Percentiles rank a stretch among this genome's conserved stretches.
phyloP scores from a whole-genome alignment of 2,329 filamentous ascomycete species.

The Cordyceps tenuipes region DNA sequence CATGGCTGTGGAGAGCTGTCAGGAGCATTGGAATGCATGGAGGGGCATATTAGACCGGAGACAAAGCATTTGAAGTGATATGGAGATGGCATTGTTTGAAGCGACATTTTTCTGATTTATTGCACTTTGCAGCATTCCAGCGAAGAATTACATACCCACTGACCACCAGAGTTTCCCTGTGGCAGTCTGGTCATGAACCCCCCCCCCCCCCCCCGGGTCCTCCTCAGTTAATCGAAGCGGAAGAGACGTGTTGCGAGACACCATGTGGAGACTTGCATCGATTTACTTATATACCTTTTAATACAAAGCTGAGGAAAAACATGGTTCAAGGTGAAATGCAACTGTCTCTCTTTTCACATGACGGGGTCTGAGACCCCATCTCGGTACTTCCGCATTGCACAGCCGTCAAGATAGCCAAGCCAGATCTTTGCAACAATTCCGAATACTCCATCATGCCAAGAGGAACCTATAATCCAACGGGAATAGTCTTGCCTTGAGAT shows the following conservation, averaged over 20 bases:
- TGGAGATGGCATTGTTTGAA: background rate
- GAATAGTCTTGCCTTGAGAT: background rate
- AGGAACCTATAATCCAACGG: background rate
- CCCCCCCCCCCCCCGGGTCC: too few species aligned
- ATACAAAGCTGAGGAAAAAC: background rate
- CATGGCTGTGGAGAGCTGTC: background rate
- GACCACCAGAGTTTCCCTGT: background rate
- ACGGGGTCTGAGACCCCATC: too few species aligned
- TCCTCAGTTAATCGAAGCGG: background rate
- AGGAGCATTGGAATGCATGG: constrained; percentile 2
- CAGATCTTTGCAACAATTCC: background rate
- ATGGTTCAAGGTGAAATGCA: background rate
- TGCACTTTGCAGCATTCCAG: constrained; percentile 2
- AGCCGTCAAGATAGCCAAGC: background rate
- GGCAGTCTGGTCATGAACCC: background rate
- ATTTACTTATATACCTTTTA: constrained; percentile 1
- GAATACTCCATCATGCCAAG: constrained; percentile 1
- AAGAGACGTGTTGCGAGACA: background rate
- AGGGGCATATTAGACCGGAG: background rate
- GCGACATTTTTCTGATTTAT: constrained; percentile 1
- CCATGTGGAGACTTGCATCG: constrained; percentile 1
- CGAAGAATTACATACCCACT: constrained; percentile 2
- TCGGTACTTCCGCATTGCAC: too few species aligned
- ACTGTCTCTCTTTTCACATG: too few species aligned
- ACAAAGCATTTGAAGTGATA: constrained; percentile 5